Percentiles rank a stretch among this genome's conserved stretches.
Conservation (phyloP, 805 yeast species). For the Candida nanaspora region DNA sequence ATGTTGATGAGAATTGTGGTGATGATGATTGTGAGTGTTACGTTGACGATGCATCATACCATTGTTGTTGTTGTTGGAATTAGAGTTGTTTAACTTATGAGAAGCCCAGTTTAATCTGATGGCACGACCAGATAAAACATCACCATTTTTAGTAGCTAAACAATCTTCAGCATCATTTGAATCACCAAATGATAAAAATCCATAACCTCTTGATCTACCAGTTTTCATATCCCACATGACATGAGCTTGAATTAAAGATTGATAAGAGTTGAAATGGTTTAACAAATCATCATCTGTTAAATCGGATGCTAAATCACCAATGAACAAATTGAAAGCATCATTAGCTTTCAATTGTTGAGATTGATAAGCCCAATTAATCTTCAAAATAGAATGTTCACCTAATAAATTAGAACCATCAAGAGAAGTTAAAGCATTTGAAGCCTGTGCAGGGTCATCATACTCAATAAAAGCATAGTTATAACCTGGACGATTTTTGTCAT, state of each 20-base stretch:
- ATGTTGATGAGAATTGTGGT: slow-evolving; percentile 1
- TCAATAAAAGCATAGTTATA: slow-evolving; percentile 83
- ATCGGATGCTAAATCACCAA: slow-evolving; percentile 80
- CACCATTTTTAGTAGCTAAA: slow-evolving; percentile 67
- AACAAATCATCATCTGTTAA: slow-evolving; percentile 70
- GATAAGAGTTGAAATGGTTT: slow-evolving; percentile 40
- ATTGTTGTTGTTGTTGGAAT: slow-evolving; percentile 7
- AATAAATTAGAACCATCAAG: slow-evolving; percentile 49
- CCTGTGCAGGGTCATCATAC: slow-evolving; percentile 49
- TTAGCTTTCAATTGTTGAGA: slow-evolving; percentile 57
- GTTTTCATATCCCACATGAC: slow-evolving; percentile 98
- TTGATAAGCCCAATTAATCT: slow-evolving; percentile 79
- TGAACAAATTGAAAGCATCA: slow-evolving; percentile 63
- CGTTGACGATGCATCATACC: not conserved
- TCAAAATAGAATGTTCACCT: slow-evolving; percentile 43
- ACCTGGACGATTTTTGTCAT: slow-evolving; percentile 68
- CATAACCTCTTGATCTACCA: slow-evolving; percentile 87
- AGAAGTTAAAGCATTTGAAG: slow-evolving; percentile 53
- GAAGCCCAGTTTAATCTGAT: slow-evolving; percentile 88
- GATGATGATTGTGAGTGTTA: not conserved
- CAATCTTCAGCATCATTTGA: slow-evolving; percentile 70
- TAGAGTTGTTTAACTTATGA: slow-evolving; percentile 42
- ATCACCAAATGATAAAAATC: slow-evolving; percentile 71
- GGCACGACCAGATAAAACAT: slow-evolving; percentile 62
- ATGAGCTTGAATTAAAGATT: slow-evolving; percentile 70